Evolutionary conservation across 1,139 yeast species (phyloP).

Genomic region (Yamadazyma epiphylla): DNA sequence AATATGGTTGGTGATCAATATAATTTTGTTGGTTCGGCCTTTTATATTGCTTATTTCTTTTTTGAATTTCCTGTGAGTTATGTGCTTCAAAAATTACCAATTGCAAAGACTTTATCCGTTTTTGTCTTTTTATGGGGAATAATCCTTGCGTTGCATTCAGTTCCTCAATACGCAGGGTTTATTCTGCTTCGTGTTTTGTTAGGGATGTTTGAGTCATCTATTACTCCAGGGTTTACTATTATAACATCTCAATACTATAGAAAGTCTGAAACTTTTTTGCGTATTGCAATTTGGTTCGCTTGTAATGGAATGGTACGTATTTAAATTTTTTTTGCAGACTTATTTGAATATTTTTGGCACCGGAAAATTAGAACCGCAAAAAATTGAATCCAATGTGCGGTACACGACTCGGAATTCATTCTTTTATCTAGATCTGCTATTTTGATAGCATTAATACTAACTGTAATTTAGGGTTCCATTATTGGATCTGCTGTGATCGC

Average conservation of each 20-base stretch:
- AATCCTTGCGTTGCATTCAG: constrained; percentile 24
- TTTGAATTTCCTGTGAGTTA: constrained; percentile 46
- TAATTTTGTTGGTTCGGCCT: constrained; percentile 55
- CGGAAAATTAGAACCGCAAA: too few relatives aligned
- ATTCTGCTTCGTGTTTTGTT: constrained; percentile 30
- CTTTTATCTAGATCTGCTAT: too few relatives aligned
- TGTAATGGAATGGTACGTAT: constrained; percentile 29
- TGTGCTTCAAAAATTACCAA: constrained; percentile 34
- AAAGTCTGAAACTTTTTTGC: constrained; percentile 19
- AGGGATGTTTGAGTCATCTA: constrained; percentile 54
- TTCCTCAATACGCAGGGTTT: constrained; percentile 27
- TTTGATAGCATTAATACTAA: too few relatives aligned
- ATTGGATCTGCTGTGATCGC: constrained; percentile 23
- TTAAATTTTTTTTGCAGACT: too few relatives aligned
- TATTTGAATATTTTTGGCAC: too few relatives aligned
- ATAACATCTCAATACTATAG: constrained; percentile 33
- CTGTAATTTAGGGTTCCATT: too few relatives aligned
- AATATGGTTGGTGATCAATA: constrained; percentile 50
- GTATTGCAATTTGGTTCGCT: constrained; percentile 27
- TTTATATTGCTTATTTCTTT: constrained; percentile 49
- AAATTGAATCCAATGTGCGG: too few relatives aligned
- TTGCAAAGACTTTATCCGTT: constrained; percentile 22
- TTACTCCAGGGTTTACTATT: constrained; percentile 56
- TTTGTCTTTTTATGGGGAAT: constrained; percentile 29
- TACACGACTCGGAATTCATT: too few relatives aligned